Conservation (phyloP, 1,139 yeast species). For the Geotrichum histeridarum region DNA sequence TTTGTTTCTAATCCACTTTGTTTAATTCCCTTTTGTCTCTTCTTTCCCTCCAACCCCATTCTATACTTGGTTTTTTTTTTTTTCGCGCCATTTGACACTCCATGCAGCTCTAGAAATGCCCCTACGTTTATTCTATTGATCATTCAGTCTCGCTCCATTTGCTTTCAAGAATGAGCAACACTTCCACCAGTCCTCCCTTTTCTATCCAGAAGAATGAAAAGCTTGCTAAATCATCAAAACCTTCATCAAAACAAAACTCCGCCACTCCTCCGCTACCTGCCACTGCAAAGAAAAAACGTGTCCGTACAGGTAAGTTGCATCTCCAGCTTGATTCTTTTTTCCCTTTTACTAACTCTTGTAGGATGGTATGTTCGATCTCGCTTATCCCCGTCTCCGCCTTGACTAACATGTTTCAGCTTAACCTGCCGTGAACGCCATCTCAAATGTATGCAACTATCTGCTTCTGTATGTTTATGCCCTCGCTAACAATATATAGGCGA, state of each 20-base stretch:
- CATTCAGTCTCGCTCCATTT: no score
- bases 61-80: no score
- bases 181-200: slow-evolving; percentile 21
- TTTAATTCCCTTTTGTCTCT: no score
- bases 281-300: slow-evolving; percentile 16
- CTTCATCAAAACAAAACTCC: neutral
- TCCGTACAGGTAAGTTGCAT: slow-evolving; percentile 12
- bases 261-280: neutral
- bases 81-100: no score
- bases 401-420: slow-evolving; percentile 13
- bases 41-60: no score
- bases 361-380: slow-evolving; percentile 4
- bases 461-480: neutral
- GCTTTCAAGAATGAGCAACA: neutral
- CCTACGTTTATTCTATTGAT: no score
- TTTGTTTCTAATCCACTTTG: no score
- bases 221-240: neutral
- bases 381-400: neutral
- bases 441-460: slow-evolving; percentile 14
- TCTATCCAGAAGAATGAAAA: slow-evolving; percentile 21
- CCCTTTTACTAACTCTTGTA: neutral
- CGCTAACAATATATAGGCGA: slow-evolving; percentile 13
- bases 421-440: slow-evolving; percentile 22
- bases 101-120: no score
- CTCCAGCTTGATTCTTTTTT: neutral